Conservation (phyloP, 257 asterid genomes). For the Lithospermum erythrorhizon region DNA sequence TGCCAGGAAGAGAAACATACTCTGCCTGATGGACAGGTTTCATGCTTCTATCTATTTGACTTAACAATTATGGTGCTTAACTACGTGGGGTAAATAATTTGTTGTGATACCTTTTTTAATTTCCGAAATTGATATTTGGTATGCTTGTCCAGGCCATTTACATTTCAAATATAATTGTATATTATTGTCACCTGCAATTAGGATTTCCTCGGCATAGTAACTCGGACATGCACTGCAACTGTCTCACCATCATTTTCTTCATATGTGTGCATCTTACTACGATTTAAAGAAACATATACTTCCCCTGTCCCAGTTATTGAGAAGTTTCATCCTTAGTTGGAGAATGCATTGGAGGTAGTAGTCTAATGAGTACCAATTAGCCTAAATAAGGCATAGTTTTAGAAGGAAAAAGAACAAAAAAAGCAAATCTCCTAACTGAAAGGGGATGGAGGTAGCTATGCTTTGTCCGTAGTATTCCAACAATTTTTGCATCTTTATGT, state of each 20-base stretch:
- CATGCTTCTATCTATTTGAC: conserved; percentile 6
- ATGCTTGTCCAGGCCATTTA: not conserved
- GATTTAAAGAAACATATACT: not conserved
- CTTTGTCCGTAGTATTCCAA: too few relatives aligned
- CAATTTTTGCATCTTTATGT: too few relatives aligned
- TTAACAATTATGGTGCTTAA: conserved; percentile 5
- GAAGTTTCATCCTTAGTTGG: too few relatives aligned
- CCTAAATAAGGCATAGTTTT: too few relatives aligned
- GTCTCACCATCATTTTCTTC: not conserved
- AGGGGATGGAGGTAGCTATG: not conserved
- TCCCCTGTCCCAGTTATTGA: not conserved
- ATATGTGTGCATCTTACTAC: not conserved
- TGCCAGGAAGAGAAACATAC: conserved; percentile 72
- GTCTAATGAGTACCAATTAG: too few relatives aligned
- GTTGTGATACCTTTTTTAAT: not conserved
- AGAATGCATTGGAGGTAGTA: too few relatives aligned
- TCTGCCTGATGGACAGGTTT: conserved; percentile 95
- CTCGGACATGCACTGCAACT: not conserved
- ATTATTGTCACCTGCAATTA: not conserved
- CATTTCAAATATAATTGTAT: too few relatives aligned
- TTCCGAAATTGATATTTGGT: not conserved
- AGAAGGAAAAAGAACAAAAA: too few relatives aligned
- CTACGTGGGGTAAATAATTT: not conserved
- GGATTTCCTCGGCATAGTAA: not conserved
- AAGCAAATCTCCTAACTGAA: too few relatives aligned